These are phyloP conservation scores for Dendrocalamus latiflorus DNA, from an alignment of 202 grass and related monocot species.

Conservation along the genomic window DNA sequence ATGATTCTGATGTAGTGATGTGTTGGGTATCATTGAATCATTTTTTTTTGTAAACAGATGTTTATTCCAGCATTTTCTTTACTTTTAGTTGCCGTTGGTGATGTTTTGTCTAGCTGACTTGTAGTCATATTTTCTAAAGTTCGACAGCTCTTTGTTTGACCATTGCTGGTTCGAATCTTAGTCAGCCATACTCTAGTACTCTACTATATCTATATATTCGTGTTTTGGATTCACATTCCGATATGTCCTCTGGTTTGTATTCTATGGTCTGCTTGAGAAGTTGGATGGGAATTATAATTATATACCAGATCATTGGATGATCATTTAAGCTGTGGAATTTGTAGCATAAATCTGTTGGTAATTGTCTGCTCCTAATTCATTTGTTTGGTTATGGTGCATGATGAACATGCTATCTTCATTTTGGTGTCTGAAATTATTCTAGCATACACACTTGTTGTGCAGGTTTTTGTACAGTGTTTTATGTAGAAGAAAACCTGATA, in stretches of 20 bases:
- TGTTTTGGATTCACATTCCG: not conserved
- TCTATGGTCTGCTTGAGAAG: not conserved
- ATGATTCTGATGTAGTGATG: too few species aligned
- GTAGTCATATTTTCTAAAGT: too few species aligned
- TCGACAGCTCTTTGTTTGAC: too few species aligned
- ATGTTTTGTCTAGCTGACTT: too few species aligned
- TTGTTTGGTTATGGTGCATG: too few species aligned
- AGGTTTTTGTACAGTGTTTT: not conserved
- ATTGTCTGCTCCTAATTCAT: too few species aligned
- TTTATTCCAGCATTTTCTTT: too few species aligned
- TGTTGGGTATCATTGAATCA: too few species aligned
- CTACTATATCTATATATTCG: not conserved
- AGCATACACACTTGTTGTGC: not conserved
- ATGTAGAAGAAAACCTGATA: not conserved
- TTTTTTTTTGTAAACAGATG: too few species aligned
- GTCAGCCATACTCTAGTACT: too few species aligned
- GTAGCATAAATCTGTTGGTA: not conserved
- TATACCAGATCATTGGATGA: not conserved
- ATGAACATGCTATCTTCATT: not conserved
- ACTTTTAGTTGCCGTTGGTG: too few species aligned
- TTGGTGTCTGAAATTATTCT: not conserved
- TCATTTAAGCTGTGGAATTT: not conserved
- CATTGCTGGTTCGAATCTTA: too few species aligned
- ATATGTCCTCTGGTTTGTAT: not conserved
- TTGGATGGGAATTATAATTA: not conserved